Conservation (phyloP, 106 monocot species). For the Dendrobium huoshanense region DNA sequence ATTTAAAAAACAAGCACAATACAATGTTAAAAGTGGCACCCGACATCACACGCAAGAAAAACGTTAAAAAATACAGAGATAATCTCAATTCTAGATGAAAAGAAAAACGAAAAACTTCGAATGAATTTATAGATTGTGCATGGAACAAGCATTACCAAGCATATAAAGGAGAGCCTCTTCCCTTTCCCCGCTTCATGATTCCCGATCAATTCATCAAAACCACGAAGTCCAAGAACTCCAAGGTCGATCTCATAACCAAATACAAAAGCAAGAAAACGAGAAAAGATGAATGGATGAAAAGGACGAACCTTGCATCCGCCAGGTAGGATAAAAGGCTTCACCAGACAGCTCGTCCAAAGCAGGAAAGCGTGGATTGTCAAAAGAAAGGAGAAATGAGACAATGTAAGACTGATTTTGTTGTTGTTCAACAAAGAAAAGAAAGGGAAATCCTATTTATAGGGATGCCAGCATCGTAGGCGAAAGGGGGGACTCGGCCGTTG, state of each 20-base stretch:
- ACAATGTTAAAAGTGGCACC: too few relatives aligned
- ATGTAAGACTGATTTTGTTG: background rate
- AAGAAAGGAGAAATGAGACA: background rate
- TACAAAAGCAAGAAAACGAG: background rate
- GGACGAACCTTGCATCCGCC: conserved; percentile 2
- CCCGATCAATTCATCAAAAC: background rate
- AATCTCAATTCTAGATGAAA: too few relatives aligned
- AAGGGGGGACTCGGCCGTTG: background rate
- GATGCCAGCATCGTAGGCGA: background rate
- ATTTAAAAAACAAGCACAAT: too few relatives aligned
- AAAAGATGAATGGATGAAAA: background rate
- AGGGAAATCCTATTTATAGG: background rate
- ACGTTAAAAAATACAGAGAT: too few relatives aligned
- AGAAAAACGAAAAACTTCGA: too few relatives aligned
- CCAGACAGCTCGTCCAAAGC: conserved; percentile 2
- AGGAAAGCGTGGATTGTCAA: background rate
- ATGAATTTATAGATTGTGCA: too few relatives aligned
- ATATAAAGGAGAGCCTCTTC: background rate
- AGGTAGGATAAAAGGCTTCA: background rate
- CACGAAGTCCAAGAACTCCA: background rate
- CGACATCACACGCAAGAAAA: too few relatives aligned
- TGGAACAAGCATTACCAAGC: background rate
- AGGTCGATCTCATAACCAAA: background rate
- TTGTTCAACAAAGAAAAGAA: background rate
- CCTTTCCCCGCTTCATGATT: background rate